A percentile compares a stretch with the other conserved stretches of the same genome.
These are phyloP conservation scores for Meyerozyma sp. DNA, from an alignment of 1,139 yeast species.

Conservation along the genomic window DNA sequence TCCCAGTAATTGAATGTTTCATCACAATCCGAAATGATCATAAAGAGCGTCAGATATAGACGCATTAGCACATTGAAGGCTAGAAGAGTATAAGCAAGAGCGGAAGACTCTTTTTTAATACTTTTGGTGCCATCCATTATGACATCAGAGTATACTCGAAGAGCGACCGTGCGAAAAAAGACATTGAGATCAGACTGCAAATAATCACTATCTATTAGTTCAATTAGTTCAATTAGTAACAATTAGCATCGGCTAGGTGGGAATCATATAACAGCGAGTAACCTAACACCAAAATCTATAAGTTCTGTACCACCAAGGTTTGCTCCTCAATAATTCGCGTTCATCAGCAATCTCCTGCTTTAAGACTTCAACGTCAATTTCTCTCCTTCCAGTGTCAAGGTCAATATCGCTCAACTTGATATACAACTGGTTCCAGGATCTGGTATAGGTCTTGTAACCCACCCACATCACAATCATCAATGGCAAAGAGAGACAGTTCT, in stretches of 20 bases:
- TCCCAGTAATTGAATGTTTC: slow-evolving; percentile 84
- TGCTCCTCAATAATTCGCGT: slow-evolving; percentile 17
- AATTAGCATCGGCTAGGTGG: too few relatives aligned
- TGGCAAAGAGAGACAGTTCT: slow-evolving; percentile 46
- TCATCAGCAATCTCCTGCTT: slow-evolving; percentile 45
- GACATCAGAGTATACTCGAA: neutral
- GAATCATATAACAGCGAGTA: neutral
- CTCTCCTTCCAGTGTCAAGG: slow-evolving; percentile 48
- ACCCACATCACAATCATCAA: slow-evolving; percentile 34
- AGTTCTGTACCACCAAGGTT: slow-evolving; percentile 28
- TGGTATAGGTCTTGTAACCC: slow-evolving; percentile 22
- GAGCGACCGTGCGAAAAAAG: too few relatives aligned
- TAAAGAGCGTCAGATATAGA: slow-evolving; percentile 42
- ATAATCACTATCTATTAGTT: too few relatives aligned
- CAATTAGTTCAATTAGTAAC: too few relatives aligned
- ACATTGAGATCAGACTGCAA: too few relatives aligned
- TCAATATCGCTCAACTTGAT: slow-evolving; percentile 38
- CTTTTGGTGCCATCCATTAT: neutral
- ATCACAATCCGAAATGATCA: slow-evolving; percentile 82
- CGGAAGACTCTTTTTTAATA: neutral
- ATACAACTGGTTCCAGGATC: slow-evolving; percentile 22
- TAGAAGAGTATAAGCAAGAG: slow-evolving; percentile 9
- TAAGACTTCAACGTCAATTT: slow-evolving; percentile 38
- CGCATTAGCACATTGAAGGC: slow-evolving; percentile 32
- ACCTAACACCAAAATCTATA: slow-evolving; percentile 40